phyloP scores from a whole-genome alignment of 345 rosid species.

The Punica granatum region DNA sequence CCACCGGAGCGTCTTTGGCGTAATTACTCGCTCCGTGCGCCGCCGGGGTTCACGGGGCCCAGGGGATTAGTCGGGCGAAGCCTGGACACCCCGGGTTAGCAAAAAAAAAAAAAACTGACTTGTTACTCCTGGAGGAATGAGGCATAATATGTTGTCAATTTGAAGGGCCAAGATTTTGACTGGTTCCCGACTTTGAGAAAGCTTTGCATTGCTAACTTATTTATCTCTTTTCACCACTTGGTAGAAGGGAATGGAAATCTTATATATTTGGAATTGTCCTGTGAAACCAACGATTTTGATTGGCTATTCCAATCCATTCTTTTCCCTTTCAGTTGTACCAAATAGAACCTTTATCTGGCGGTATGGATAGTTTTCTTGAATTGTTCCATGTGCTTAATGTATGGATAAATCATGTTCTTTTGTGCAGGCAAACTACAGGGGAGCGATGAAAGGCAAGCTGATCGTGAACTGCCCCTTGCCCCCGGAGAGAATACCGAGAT shows the following conservation, averaged over 20 bases:
- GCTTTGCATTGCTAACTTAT: too few species aligned
- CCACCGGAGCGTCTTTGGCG: too few species aligned
- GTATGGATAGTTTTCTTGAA: neutral
- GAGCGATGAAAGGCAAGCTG: slow-evolving; percentile 95
- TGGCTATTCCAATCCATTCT: neutral
- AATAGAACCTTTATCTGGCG: neutral
- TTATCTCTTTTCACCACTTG: too few species aligned
- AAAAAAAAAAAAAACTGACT: too few species aligned
- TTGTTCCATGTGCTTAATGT: neutral
- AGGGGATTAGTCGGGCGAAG: too few species aligned
- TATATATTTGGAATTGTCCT: neutral
- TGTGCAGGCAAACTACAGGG: slow-evolving; percentile 71
- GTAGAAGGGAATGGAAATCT: neutral
- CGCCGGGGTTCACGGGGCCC: too few species aligned
- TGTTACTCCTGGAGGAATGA: neutral
- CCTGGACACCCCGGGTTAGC: too few species aligned
- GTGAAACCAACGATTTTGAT: neutral
- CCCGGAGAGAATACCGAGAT: slow-evolving; percentile 68
- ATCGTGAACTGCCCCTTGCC: slow-evolving; percentile 79
- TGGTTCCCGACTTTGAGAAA: too few species aligned
- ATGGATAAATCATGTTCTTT: neutral
- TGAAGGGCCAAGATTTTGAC: neutral
- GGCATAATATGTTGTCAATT: neutral
- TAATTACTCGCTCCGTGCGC: too few species aligned
- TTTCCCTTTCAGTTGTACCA: neutral